Base-by-base conservation (phyloP, 306 rosid species). In the Vigna nakashimae region DNA sequence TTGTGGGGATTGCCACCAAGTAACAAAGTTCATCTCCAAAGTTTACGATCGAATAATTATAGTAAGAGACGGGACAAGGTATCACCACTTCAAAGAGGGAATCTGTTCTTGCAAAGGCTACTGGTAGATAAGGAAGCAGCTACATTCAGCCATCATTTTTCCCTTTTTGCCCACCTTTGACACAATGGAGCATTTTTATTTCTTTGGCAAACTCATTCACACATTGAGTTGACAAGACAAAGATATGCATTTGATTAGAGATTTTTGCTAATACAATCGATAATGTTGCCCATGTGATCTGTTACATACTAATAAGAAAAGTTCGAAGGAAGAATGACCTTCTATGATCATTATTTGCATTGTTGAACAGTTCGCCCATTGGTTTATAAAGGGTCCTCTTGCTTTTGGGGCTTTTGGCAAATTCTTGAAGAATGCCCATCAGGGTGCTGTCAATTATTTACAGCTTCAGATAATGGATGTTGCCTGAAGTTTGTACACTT, bases 61-160 rank as follows among this genome's bases (percentile, higher is more conserved):
- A 74, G 88, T 86, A 50, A 77, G 90, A 46, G 92, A 88, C 72
- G 65, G 88, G 85, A 84, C 59, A 38, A 84, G 90, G 65, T 86
- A 79, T 78, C 90, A 88, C 73, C 92, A 82, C 60, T 86, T 88
- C 58, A 84, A 82, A 62, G 80, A 80, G 57, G 92, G 90, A 60
- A 62, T 9, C 45, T 89, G 90, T 84, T 89, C 92, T 65, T 89
- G 92, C 76, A 80, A 82, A 45, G 88, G 84, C 69, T 84, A 78
- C 24, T 89, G 90, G 89, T 89, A 84, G 83, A 77, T 45, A 24
- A 46, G 50, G 58, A 42, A 67, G 63, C 26, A 28, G 30, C 57
- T 24, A 43, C 18, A 34, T 17, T 15, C 15, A 1, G 59, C 17
- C 17, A 34, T 18, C 71, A 49, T 4, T 40, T 49, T 46, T 17